Conservation (phyloP, 31 red algal genomes). For the Porphyra umbilicalis region DNA sequence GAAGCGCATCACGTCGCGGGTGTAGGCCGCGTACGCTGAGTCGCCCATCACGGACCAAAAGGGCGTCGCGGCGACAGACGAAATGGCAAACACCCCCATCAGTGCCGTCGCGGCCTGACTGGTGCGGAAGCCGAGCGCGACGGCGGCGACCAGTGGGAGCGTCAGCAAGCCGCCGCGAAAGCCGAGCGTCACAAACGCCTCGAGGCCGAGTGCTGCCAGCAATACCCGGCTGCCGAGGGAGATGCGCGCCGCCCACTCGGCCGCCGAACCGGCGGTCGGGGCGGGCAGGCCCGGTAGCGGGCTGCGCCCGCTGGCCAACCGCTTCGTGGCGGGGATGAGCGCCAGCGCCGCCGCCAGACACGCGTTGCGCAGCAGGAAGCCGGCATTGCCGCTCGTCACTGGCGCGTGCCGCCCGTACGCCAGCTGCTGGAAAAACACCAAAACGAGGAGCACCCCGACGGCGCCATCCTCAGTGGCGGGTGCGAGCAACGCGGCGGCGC, state of each 20-base stretch:
- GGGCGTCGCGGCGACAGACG: slow-evolving; percentile 75
- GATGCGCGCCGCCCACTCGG: slow-evolving; percentile 41
- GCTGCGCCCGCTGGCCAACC: slow-evolving; percentile 57
- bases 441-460: slow-evolving; percentile 36
- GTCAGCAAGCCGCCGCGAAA: slow-evolving; percentile 57
- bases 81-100: slow-evolving; percentile 65
- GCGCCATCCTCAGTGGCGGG: neutral
- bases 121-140: slow-evolving; percentile 69
- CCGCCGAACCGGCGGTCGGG: slow-evolving; percentile 26
- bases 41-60: slow-evolving; percentile 78
- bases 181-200: slow-evolving; percentile 75
- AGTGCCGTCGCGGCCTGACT: slow-evolving; percentile 50
- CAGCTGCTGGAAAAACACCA: slow-evolving; percentile 80
- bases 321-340: slow-evolving; percentile 57
- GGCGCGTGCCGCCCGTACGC: slow-evolving; percentile 90
- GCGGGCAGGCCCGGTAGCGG: slow-evolving; percentile 45
- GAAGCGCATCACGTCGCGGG: slow-evolving; percentile 73
- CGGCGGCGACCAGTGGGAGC: slow-evolving; percentile 76
- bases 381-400: slow-evolving; percentile 77
- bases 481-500: slow-evolving; percentile 22
- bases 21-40: slow-evolving; percentile 16
- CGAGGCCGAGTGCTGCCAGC: slow-evolving; percentile 76
- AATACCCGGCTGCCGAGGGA: slow-evolving; percentile 80
- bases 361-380: slow-evolving; percentile 86
- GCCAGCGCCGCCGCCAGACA: slow-evolving; percentile 79